phyloP scores from a whole-genome alignment of 2,329 filamentous ascomycete species.

The Paecilomyces sp. region DNA sequence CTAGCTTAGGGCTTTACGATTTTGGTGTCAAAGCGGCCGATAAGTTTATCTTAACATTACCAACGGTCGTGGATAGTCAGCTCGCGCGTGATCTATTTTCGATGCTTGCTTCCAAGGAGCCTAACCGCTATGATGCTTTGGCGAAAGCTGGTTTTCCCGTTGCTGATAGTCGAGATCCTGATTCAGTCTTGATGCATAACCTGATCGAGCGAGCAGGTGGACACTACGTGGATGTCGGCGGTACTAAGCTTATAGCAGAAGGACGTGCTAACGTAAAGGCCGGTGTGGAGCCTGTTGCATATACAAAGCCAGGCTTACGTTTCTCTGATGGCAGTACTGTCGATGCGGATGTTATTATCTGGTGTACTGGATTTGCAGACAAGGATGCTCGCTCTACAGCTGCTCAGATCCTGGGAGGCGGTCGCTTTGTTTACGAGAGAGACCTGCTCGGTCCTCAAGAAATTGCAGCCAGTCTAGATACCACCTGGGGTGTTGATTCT shows the following conservation, averaged over 20 bases:
- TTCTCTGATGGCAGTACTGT: constrained; percentile 27
- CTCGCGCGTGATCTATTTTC: constrained; percentile 10
- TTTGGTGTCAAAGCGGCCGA: not conserved
- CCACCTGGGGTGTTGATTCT: constrained; percentile 34
- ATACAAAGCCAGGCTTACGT: constrained; percentile 22
- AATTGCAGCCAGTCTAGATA: constrained; percentile 33
- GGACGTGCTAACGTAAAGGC: constrained; percentile 24
- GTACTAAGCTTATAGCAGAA: constrained; percentile 22
- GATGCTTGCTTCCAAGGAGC: constrained; percentile 19
- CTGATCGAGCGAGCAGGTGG: constrained; percentile 33
- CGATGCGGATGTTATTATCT: constrained; percentile 32
- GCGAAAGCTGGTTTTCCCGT: constrained; percentile 30
- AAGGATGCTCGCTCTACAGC: constrained; percentile 20
- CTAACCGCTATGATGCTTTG: constrained; percentile 27
- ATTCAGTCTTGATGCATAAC: constrained; percentile 19
- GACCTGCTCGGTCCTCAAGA: constrained; percentile 19
- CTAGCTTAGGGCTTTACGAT: constrained; percentile 19
- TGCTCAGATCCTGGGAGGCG: constrained; percentile 19
- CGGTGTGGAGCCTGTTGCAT: constrained; percentile 22
- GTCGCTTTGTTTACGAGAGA: not conserved
- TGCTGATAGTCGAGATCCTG: constrained; percentile 19
- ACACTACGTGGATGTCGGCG: constrained; percentile 36
- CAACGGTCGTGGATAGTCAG: not conserved
- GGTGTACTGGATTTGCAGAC: constrained; percentile 37
- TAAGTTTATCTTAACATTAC: not conserved